Base-by-base conservation (phyloP, 306 rosid genomes). In the Urtica urens region DNA sequence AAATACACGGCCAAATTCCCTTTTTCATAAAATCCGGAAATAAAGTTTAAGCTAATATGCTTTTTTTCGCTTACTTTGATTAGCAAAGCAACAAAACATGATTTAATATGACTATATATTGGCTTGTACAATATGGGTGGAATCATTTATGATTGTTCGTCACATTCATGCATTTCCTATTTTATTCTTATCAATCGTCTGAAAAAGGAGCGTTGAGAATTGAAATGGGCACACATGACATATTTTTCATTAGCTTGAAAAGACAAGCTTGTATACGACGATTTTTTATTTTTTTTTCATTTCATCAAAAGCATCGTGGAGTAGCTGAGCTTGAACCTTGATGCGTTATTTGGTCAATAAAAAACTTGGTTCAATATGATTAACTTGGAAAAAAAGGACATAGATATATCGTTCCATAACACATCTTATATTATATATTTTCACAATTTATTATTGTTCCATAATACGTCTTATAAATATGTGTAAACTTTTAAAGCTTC, bases 1-100 rank as follows among this genome's bases (percentile, higher is more conserved):
- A 41, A 52, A 28, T 48, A 26, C 53, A 48, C 37, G 38, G 22
- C 45, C 46, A 23, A 33, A 53, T 17, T 51, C 8, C 33, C 29
- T 10, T 23, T 52, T 2, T 12, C 44, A 29, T 18, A 10, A 16
- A 23, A 25, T 38, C 17, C 59, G 35, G 48, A 25, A 18, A 24
- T 25, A 26, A 48, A 48, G 20, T 26, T 47, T 8, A 0, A 25
- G 13, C 5, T 33, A 52, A 52, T 41, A 51, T 33, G 57, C 54
- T 49, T 29, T 33, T 33, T 21, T 51, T 34, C 2, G 4, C 35
- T 51, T 3, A 30, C 23, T 38, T 53, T 37, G 20, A 30, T 31
- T 29, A 24, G 21, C 9, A 5, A 21, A 26, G 11, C 4, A 29
- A 49, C n/a, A n/a, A 49, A 15, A 28, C 16, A 25, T 12, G 39